Conservation (phyloP, 1,284 basidiomycete species). For the Farysia itapuensis region DNA sequence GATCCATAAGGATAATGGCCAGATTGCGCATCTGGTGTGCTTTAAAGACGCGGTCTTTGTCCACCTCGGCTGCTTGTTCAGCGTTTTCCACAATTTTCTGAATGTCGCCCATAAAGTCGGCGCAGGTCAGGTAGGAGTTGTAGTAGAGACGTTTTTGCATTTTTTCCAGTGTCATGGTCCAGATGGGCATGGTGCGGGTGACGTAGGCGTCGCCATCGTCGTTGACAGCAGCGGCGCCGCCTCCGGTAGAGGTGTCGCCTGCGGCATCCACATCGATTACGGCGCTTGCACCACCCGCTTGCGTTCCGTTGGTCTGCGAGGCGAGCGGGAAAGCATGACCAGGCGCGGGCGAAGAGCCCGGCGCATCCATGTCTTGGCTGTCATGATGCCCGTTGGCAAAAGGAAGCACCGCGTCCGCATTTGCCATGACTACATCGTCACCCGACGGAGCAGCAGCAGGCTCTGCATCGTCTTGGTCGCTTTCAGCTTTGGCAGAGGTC, state of each 20-base stretch:
- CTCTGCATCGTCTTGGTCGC: background rate
- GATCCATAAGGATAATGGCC: constrained; percentile 78
- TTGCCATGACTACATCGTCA: constrained; percentile 1
- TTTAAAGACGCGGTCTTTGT: constrained; percentile 73
- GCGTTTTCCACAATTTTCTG: constrained; percentile 88
- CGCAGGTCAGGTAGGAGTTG: constrained; percentile 81
- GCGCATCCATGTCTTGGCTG: constrained; percentile 27
- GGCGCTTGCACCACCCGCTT: background rate
- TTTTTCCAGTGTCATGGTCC: constrained; percentile 69
- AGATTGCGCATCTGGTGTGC: constrained; percentile 88
- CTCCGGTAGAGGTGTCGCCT: constrained; percentile 4
- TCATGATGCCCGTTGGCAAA: too few species aligned
- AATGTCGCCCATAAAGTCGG: constrained; percentile 84
- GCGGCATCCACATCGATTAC: background rate
- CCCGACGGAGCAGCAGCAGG: background rate
- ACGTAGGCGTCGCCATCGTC: constrained; percentile 20
- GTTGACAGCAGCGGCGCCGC: constrained; percentile 1
- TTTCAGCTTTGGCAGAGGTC: constrained; percentile 1
- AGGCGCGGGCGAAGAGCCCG: constrained; percentile 3
- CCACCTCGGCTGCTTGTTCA: constrained; percentile 65
- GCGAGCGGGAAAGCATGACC: constrained; percentile 6
- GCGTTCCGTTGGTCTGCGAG: constrained; percentile 11
- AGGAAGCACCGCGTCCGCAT: background rate
- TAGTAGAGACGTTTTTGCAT: constrained; percentile 86
- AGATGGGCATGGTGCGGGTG: constrained; percentile 49